phyloP scores from a whole-genome alignment of 345 rosid species.

The Aegle marmelos region DNA sequence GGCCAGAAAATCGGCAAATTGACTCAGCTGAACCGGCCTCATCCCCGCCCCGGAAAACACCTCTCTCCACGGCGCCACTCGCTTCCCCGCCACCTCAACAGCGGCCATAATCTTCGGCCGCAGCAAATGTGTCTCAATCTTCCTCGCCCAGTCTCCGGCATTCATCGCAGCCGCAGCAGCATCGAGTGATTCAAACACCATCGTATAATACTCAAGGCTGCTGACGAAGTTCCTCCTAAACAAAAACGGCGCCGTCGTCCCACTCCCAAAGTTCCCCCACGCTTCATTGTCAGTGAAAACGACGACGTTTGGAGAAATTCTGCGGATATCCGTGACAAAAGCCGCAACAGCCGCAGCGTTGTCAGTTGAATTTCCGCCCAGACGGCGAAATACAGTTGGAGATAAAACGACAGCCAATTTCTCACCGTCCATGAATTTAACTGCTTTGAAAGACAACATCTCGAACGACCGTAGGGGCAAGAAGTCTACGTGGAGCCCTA shows the following conservation, averaged over 20 bases:
- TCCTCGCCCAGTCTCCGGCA: conserved; percentile 57
- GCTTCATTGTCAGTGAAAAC: conserved; percentile 71
- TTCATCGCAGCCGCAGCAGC: conserved; percentile 50
- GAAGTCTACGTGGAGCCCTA: conserved; percentile 74
- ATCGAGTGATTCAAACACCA: conserved; percentile 82
- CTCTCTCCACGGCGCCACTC: conserved; percentile 67
- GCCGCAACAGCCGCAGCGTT: conserved; percentile 17
- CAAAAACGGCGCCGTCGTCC: conserved; percentile 29
- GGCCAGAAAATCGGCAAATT: conserved; percentile 83
- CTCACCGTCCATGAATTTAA: conserved; percentile 71
- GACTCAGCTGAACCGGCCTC: conserved; percentile 74
- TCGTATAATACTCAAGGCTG: conserved; percentile 66
- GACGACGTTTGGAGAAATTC: conserved; percentile 57
- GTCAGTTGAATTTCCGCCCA: conserved; percentile 29
- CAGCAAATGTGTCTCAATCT: conserved; percentile 58
- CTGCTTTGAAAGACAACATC: conserved; percentile 69
- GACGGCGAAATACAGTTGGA: conserved; percentile 59
- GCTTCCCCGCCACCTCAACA: conserved; percentile 54
- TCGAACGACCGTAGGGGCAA: conserved; percentile 68
- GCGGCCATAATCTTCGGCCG: conserved; percentile 57
- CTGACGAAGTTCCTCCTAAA: conserved; percentile 69
- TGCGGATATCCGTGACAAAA: conserved; percentile 55
- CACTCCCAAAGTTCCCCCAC: conserved; percentile 44
- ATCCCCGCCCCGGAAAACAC: conserved; percentile 66
- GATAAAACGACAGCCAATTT: conserved; percentile 59